Conservation (phyloP, 805 yeast genomes). For the Hanseniaspora vineae region DNA sequence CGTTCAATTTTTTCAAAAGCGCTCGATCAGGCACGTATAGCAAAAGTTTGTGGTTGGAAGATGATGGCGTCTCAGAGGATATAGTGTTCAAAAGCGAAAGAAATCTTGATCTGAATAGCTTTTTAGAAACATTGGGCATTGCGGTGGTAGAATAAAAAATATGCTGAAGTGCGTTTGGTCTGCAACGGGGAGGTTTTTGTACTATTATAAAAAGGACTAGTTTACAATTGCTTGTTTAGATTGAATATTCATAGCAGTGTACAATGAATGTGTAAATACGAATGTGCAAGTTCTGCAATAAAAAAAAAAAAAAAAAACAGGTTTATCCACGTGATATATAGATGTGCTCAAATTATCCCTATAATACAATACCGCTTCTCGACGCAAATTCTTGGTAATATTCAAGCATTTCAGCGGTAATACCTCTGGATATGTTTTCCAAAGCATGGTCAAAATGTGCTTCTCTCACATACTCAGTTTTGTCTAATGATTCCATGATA, state of each 20-base stretch:
- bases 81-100: not conserved
- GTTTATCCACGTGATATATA: not conserved
- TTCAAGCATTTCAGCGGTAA: conserved; percentile 72
- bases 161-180: too few relatives aligned
- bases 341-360: not conserved
- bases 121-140: not conserved
- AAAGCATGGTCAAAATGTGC: conserved; percentile 67
- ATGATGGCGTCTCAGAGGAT: not conserved
- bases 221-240: too few relatives aligned
- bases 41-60: not conserved
- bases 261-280: too few relatives aligned
- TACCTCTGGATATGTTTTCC: conserved; percentile 56
- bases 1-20: not conserved
- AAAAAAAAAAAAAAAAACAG: too few relatives aligned
- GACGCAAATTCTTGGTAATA: conserved; percentile 46
- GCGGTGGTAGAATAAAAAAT: too few relatives aligned
- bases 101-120: not conserved
- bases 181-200: too few relatives aligned
- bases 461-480: conserved; percentile 36
- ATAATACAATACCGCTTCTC: conserved; percentile 24
- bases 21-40: not conserved
- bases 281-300: too few relatives aligned
- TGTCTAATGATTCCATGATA: conserved; percentile 57
- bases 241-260: too few relatives aligned
- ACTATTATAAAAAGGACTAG: too few relatives aligned